phyloP scores from a whole-genome alignment of 768 basidiomycete species.

The Kwoniella dendrophila region DNA sequence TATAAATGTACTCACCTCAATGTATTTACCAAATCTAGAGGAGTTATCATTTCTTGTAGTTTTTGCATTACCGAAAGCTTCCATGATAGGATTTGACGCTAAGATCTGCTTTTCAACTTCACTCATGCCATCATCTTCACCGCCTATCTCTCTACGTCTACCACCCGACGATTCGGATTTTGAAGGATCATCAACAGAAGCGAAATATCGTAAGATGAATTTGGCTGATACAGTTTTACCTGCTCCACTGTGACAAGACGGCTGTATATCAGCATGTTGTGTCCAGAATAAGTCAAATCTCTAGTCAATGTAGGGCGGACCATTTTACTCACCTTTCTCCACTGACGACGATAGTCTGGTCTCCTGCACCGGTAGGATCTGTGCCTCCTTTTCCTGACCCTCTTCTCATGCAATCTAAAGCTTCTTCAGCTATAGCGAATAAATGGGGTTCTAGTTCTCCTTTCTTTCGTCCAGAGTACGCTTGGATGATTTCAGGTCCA shows the following conservation, averaged over 20 bases:
- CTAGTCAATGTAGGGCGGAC: neutral
- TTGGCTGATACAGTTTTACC: constrained; percentile 99
- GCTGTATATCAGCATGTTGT: neutral
- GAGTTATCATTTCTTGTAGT: constrained; percentile 99
- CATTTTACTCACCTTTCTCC: constrained; percentile 77
- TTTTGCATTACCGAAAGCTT: constrained; percentile 98
- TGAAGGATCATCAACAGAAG: constrained; percentile 86
- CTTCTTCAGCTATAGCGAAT: constrained; percentile 99
- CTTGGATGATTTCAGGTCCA: constrained; percentile 94
- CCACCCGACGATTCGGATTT: constrained; percentile 71
- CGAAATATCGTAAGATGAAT: constrained; percentile 98
- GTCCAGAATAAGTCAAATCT: neutral
- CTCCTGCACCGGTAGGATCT: constrained; percentile 68
- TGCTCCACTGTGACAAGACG: constrained; percentile 72
- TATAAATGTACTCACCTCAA: constrained; percentile 71
- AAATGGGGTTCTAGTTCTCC: constrained; percentile 97
- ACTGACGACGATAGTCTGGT: constrained; percentile 98
- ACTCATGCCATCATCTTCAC: constrained; percentile 61
- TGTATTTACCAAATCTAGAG: constrained; percentile 98
- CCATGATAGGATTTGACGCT: constrained; percentile 98
- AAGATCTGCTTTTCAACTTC: constrained; percentile 97
- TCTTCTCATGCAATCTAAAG: constrained; percentile 93
- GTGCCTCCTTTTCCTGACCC: constrained; percentile 53
- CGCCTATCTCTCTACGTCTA: constrained; percentile 61
- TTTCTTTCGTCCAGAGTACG: constrained; percentile 85